Conservation (phyloP, 208 protist species). For the Leishmania lainsoni region DNA sequence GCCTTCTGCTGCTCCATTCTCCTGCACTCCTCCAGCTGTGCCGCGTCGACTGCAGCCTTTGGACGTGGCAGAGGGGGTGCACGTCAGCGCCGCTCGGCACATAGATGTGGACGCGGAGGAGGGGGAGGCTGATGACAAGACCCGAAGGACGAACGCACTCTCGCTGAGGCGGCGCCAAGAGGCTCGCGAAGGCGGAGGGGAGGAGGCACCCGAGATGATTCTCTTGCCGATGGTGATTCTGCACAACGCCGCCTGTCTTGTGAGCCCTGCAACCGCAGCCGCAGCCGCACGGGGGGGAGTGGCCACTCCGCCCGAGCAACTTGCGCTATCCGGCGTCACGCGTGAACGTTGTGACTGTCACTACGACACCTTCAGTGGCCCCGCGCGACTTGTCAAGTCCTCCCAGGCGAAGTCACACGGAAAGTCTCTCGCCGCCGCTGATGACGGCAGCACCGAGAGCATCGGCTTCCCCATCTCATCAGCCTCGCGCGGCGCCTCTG, state of each 20-base stretch:
- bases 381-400: too few species aligned
- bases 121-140: neutral
- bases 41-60: neutral
- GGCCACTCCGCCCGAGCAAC: neutral
- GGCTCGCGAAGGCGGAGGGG: neutral
- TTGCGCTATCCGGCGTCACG: constrained; percentile 6
- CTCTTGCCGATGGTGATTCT: neutral
- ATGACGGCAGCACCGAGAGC: neutral
- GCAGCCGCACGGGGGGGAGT: constrained; percentile 3
- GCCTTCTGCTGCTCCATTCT: neutral
- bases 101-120: constrained; percentile 10
- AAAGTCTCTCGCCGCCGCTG: neutral
- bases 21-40: neutral
- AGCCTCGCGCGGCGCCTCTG: neutral
- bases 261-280: neutral
- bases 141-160: neutral
- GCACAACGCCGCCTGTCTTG: neutral
- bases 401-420: neutral
- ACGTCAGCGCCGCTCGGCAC: constrained; percentile 1
- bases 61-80: neutral
- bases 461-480: neutral
- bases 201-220: neutral
- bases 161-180: neutral
- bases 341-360: neutral
- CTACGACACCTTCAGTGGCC: neutral